Percentiles rank a stretch among this genome's conserved stretches.
Conservation (phyloP, 2,329 filamentous ascomycete genomes). For the Calonectria montana region DNA sequence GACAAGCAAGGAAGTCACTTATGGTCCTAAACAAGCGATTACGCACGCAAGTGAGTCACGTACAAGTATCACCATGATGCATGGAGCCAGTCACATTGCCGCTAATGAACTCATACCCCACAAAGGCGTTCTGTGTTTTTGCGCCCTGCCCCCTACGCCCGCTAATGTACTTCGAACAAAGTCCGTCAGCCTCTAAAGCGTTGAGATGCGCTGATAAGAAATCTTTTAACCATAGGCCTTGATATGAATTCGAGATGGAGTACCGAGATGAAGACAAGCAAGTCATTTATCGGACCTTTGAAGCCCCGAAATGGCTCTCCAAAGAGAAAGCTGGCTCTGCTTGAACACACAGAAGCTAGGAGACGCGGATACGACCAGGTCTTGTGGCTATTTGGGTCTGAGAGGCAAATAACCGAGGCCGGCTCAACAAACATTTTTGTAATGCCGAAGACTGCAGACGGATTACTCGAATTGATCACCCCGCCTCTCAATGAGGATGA, state of each 20-base stretch:
- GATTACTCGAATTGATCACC: background rate
- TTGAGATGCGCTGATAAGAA: too few species aligned
- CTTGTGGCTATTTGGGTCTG: background rate
- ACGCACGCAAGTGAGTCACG: background rate
- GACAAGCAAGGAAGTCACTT: background rate
- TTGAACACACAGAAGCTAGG: background rate
- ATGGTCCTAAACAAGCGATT: background rate
- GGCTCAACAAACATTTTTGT: background rate
- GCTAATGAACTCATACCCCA: background rate
- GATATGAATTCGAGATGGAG: background rate
- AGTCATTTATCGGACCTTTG: background rate
- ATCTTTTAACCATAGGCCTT: background rate
- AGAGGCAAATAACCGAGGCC: background rate
- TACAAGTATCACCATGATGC: background rate
- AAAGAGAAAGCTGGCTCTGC: background rate
- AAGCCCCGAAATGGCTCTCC: constrained; percentile 18
- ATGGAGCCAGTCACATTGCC: background rate
- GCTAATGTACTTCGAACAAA: too few species aligned
- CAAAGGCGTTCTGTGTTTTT: background rate
- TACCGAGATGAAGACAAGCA: background rate
- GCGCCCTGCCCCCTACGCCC: background rate
- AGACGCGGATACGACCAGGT: background rate
- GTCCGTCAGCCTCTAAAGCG: background rate
- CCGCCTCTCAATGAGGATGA: background rate
- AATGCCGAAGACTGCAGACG: background rate